Conservation (phyloP, 306 rosid genomes). For the Aeschynomene evenia region DNA sequence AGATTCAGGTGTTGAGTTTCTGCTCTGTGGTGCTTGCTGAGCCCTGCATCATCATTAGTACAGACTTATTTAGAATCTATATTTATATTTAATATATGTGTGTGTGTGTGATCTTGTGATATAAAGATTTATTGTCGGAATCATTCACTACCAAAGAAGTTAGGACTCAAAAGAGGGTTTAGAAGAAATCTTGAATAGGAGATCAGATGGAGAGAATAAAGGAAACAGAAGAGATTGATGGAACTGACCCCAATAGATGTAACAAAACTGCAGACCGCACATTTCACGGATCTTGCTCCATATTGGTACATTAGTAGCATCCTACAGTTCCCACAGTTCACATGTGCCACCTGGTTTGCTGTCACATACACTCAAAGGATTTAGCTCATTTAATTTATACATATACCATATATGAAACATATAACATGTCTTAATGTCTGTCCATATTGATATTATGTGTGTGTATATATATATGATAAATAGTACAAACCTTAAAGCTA, state of each 20-base stretch:
- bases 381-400: too few species aligned
- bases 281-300: conserved; percentile 85
- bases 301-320: conserved; percentile 87
- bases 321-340: conserved; percentile 84
- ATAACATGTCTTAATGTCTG: neutral
- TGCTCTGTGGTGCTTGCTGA: conserved; percentile 52
- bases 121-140: neutral
- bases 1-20: conserved; percentile 50
- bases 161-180: neutral
- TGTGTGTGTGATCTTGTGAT: neutral
- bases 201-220: too few species aligned
- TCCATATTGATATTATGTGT: neutral
- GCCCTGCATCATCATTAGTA: conserved; percentile 45
- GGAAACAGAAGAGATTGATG: conserved; percentile 8
- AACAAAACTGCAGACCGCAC: conserved; percentile 90
- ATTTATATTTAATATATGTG: too few species aligned
- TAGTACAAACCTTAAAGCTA: neutral
- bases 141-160: conserved; percentile 14
- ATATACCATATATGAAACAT: too few species aligned
- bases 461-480: neutral
- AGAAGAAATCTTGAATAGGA: conserved; percentile 3
- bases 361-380: too few species aligned
- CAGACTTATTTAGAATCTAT: too few species aligned
- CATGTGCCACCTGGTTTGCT: conserved; percentile 97
- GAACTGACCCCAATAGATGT: conserved; percentile 81